Evolutionary conservation across 768 basidiomycete species (phyloP).

Genomic region (Pleurotus tuber-regium): DNA sequence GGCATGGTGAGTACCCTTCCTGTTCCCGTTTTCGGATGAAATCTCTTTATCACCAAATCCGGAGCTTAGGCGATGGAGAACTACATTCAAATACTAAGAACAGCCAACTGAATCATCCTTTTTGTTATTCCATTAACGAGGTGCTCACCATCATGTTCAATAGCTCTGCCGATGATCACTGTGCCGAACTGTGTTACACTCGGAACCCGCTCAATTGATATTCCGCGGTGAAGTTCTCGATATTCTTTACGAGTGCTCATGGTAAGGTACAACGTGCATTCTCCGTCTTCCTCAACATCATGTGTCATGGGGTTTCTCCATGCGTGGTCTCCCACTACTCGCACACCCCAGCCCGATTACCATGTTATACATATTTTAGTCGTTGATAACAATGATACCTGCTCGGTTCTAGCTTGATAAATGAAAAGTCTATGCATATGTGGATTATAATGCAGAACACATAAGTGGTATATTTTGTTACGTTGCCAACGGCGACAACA

Average conservation of each 20-base stretch:
- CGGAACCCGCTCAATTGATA: too few relatives aligned
- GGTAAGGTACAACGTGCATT: background rate
- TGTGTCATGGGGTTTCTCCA: background rate
- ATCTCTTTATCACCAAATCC: constrained; percentile 10
- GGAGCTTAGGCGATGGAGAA: constrained; percentile 15
- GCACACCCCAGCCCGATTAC: background rate
- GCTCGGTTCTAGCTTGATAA: too few relatives aligned
- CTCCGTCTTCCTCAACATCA: background rate
- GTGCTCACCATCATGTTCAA: too few relatives aligned
- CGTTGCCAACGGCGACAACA: too few relatives aligned
- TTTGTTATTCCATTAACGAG: too few relatives aligned
- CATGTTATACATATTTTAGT: background rate
- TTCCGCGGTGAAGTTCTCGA: too few relatives aligned
- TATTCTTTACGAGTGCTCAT: background rate
- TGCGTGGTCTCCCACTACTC: background rate
- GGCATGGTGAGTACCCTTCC: background rate
- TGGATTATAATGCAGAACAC: background rate
- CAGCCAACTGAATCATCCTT: constrained; percentile 14
- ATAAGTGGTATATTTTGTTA: too few relatives aligned
- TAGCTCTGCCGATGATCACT: too few relatives aligned
- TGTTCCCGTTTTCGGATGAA: background rate
- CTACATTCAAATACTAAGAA: constrained; percentile 13
- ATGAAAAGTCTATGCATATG: background rate
- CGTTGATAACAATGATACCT: background rate
- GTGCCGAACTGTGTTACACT: too few relatives aligned